Percentiles rank a stretch among this genome's conserved stretches.
Evolutionary conservation across 345 rosid species (phyloP).

Genomic region (Hypericum perforatum): DNA sequence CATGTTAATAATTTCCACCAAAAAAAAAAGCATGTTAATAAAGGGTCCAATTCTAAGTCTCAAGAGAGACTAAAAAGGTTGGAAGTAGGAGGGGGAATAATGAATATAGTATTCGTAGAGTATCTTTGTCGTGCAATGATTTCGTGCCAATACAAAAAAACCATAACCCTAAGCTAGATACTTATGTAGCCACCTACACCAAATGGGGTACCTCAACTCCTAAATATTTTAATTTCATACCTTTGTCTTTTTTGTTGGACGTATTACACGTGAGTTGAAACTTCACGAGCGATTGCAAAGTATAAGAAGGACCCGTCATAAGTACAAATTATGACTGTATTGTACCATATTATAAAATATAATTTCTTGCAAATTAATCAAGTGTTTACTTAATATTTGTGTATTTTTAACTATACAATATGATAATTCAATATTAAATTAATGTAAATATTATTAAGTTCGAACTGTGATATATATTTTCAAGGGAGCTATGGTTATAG

Average conservation of each 20-base stretch:
- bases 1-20: constrained; percentile 23
- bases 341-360: too few species aligned
- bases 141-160: constrained; percentile 15
- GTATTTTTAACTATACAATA: too few species aligned
- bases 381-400: too few species aligned
- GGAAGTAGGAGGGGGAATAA: neutral
- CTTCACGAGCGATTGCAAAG: constrained; percentile 29
- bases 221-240: neutral
- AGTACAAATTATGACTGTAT: constrained; percentile 2
- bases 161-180: constrained; percentile 23
- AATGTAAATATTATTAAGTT: too few species aligned
- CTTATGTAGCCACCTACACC: neutral
- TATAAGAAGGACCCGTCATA: constrained; percentile 20
- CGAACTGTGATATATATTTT: neutral
- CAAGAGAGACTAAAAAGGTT: neutral
- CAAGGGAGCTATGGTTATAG: constrained; percentile 6
- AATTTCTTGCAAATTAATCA: too few species aligned
- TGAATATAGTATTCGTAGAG: constrained; percentile 15
- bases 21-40: constrained; percentile 20
- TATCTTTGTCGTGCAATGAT: constrained; percentile 40
- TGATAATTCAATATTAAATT: too few species aligned
- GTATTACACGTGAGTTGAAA: constrained; percentile 28
- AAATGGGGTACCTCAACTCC: too few species aligned
- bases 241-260: constrained; percentile 17
- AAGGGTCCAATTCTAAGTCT: constrained; percentile 12